Evolutionary conservation across 169 alveolate genomes (phyloP).

Genomic region (Plasmodium gonderi): DNA sequence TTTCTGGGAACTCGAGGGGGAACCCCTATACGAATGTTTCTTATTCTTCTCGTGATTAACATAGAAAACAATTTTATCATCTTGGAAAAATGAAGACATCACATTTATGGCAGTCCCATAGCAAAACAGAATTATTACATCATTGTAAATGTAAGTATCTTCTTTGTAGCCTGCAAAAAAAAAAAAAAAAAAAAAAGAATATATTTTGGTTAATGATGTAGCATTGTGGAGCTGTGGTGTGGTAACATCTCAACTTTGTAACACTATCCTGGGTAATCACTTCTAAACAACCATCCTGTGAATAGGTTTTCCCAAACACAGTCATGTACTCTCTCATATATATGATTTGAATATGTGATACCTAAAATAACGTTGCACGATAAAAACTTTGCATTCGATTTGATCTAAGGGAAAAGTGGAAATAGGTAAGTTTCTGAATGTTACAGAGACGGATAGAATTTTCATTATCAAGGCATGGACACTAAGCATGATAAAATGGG

Average conservation of each 20-base stretch:
- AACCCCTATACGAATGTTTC: not conserved
- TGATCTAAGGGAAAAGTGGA: slow-evolving; percentile 15
- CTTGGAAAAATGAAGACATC: slow-evolving; percentile 38
- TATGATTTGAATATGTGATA: not conserved
- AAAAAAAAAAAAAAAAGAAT: not conserved
- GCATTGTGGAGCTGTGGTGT: not conserved
- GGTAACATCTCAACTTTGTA: no score
- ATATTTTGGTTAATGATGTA: not conserved
- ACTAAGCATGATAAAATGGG: not conserved
- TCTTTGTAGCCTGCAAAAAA: slow-evolving; percentile 61
- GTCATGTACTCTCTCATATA: not conserved
- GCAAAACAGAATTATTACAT: slow-evolving; percentile 64
- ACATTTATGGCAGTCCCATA: slow-evolving; percentile 73
- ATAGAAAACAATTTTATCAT: slow-evolving; percentile 40
- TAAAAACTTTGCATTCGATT: slow-evolving; percentile 66
- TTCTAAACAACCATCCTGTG: no score
- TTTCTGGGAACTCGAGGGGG: not conserved
- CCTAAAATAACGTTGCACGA: slow-evolving; percentile 69
- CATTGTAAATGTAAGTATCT: slow-evolving; percentile 63
- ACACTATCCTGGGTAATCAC: no score
- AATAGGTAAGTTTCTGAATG: not conserved
- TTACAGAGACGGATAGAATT: not conserved
- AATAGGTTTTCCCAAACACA: not conserved
- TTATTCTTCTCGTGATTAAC: slow-evolving; percentile 7
- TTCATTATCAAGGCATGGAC: no score